A percentile compares a stretch with the other conserved stretches of the same genome.
These are phyloP conservation scores for Cryptococcus neoformans DNA, from an alignment of 1,284 basidiomycete genomes.

Conservation along the genomic window DNA sequence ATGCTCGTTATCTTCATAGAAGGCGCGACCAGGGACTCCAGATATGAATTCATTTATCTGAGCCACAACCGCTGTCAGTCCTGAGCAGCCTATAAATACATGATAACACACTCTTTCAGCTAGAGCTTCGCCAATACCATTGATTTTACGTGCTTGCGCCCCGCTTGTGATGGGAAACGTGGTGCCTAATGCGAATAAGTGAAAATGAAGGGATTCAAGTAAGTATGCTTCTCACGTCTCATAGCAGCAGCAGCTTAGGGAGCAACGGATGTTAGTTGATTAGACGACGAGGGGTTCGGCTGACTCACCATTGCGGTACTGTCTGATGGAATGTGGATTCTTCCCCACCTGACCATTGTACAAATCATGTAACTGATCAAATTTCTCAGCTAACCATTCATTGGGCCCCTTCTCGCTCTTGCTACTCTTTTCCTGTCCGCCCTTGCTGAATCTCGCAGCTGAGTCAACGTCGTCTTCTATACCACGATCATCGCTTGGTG, in stretches of 20 bases:
- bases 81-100: not conserved
- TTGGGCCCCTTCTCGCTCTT: slow-evolving; percentile 30
- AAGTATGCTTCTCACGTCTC: slow-evolving; percentile 38
- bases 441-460: too few relatives aligned
- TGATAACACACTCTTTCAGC: slow-evolving; percentile 61
- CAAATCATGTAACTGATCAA: slow-evolving; percentile 39
- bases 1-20: slow-evolving; percentile 42
- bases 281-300: not conserved
- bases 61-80: not conserved
- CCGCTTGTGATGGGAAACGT: slow-evolving; percentile 61
- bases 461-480: not conserved
- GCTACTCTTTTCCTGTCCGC: slow-evolving; percentile 29
- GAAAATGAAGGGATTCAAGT: not conserved
- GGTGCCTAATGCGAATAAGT: slow-evolving; percentile 44
- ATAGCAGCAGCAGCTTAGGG: slow-evolving; percentile 33
- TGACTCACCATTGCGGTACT: slow-evolving; percentile 33
- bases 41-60: slow-evolving; percentile 47
- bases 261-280: not conserved
- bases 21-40: slow-evolving; percentile 32
- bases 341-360: slow-evolving; percentile 40
- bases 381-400: slow-evolving; percentile 42
- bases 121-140: slow-evolving; percentile 68
- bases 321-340: slow-evolving; percentile 35
- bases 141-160: slow-evolving; percentile 62
- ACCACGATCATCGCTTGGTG: not conserved